Percentiles rank a stretch among this genome's conserved stretches.
Evolutionary conservation across 2,329 filamentous ascomycete genomes (phyloP).

Genomic region (Monosporascus sp.): DNA sequence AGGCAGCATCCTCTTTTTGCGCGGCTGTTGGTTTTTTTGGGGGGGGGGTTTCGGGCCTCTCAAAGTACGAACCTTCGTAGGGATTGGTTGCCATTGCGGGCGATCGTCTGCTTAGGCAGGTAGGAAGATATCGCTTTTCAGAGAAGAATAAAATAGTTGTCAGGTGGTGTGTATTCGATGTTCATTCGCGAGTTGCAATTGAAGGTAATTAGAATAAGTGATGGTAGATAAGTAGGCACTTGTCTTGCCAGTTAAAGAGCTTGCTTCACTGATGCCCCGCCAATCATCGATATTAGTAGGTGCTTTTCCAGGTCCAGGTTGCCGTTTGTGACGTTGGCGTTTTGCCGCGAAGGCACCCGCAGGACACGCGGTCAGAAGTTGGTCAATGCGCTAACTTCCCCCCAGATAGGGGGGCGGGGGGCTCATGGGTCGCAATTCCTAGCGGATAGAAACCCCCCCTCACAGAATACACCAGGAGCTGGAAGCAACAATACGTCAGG

Average conservation of each 20-base stretch:
- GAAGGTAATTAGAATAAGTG: background rate
- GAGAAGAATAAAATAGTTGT: no score
- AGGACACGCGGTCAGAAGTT: background rate
- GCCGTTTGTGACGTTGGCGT: background rate
- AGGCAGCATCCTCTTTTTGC: background rate
- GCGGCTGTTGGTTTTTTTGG: no score
- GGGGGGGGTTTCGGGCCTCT: background rate
- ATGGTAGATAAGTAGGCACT: background rate
- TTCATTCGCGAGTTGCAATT: background rate
- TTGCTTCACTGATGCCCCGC: background rate
- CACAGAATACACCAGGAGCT: no score
- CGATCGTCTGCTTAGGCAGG: background rate
- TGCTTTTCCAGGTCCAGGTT: background rate
- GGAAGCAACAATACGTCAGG: no score
- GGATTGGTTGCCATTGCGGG: constrained; percentile 26
- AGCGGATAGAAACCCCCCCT: no score
- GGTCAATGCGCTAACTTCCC: background rate
- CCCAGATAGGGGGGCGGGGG: background rate
- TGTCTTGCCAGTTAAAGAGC: background rate
- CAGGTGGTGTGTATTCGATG: no score
- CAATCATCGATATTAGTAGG: background rate
- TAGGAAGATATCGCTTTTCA: no score
- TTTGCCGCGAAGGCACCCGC: background rate
- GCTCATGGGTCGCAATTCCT: background rate
- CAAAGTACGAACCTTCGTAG: constrained; percentile 24